These are phyloP conservation scores for Glycine soja DNA, from an alignment of 306 rosid genomes.

Conservation along the genomic window DNA sequence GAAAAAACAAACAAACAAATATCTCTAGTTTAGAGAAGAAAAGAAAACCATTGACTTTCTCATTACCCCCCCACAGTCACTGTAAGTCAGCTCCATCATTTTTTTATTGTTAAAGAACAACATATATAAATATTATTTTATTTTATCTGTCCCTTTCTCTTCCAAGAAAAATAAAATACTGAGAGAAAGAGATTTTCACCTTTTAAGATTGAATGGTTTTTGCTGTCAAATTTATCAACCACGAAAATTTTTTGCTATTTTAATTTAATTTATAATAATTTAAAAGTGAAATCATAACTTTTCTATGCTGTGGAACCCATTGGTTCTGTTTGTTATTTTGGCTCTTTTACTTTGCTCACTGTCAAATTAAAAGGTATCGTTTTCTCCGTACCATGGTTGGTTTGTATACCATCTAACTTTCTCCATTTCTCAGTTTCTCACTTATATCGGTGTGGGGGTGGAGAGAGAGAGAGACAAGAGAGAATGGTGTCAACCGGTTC, in stretches of 20 bases:
- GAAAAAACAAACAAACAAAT: not conserved
- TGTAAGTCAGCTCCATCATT: conserved; percentile 53
- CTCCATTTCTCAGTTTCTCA: conserved; percentile 39
- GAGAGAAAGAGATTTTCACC: not conserved
- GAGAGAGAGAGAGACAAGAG: not conserved
- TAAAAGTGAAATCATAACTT: conserved; percentile 35
- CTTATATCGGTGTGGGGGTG: conserved; percentile 43
- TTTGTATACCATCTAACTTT: conserved; percentile 59
- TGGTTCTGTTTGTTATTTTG: conserved; percentile 42
- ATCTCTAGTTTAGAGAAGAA: not conserved
- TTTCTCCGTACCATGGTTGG: conserved; percentile 73
- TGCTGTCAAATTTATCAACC: conserved; percentile 40
- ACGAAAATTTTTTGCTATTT: too few species aligned
- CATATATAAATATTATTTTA: not conserved
- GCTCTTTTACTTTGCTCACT: conserved; percentile 57
- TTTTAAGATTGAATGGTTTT: conserved; percentile 30
- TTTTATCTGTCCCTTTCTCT: conserved; percentile 59
- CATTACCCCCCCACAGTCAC: conserved; percentile 43
- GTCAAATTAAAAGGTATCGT: conserved; percentile 66
- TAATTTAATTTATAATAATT: too few species aligned
- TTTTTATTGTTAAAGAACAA: conserved; percentile 5
- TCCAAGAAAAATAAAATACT: conserved; percentile 39
- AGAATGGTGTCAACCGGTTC: conserved; percentile 47
- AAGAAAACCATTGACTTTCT: conserved; percentile 57
- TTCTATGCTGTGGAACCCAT: conserved; percentile 49